These are phyloP conservation scores for Yamadazyma friedrichii DNA, from an alignment of 1,139 yeast genomes.

Conservation along the genomic window DNA sequence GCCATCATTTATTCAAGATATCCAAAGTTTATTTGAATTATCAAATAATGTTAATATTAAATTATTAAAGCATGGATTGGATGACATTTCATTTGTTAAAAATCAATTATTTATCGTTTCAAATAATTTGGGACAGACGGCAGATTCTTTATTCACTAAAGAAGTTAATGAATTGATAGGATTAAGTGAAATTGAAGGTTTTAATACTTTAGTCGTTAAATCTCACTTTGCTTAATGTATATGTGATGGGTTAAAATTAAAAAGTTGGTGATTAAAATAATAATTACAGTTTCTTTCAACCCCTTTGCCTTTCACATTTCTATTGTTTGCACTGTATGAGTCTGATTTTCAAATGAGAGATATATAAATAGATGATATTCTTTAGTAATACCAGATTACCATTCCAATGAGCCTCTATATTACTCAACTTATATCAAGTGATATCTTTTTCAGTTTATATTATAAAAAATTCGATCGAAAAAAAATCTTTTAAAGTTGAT, in stretches of 20 bases:
- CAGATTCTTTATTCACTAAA: conserved; percentile 11
- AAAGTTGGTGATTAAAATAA: no score
- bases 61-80: conserved; percentile 16
- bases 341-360: no score
- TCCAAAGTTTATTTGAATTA: conserved; percentile 18
- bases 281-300: no score
- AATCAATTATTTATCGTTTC: conserved; percentile 23
- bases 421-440: no score
- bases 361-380: no score
- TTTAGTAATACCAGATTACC: no score
- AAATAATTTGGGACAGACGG: conserved; percentile 18
- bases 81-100: conserved; percentile 14
- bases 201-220: conserved; percentile 14
- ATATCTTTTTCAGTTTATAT: no score
- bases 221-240: conserved; percentile 8
- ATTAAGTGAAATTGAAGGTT: conserved; percentile 11
- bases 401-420: no score
- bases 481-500: no score
- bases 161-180: conserved; percentile 14
- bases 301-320: no score
- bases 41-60: conserved; percentile 11
- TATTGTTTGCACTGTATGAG: no score
- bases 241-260: not conserved
- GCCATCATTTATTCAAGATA: conserved; percentile 22
- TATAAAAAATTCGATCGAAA: no score